Base-by-base conservation (phyloP, 768 basidiomycete species). In the Tephrocybe sp. region DNA sequence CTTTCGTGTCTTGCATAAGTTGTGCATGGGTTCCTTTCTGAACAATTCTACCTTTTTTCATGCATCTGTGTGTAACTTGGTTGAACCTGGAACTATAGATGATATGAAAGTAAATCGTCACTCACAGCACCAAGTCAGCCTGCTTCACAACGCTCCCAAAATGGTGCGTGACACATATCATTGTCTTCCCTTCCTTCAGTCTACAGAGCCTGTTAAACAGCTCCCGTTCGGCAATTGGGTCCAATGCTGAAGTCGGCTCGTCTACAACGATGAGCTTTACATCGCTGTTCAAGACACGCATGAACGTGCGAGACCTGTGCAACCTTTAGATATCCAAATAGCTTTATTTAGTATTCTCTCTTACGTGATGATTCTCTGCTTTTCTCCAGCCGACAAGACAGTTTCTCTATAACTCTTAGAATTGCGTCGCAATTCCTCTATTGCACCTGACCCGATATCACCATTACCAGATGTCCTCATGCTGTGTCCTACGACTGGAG, bases 241-340 rank as follows among this genome's bases (percentile, higher is more conserved):
- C 84, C 35, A 84, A 56, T 2, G 79, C 74, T 0, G 81, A 80
- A 34, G 73, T 82, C 0, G 83, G 81, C 59, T 85, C 83, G 53
- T 85, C 84, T 2, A 79, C 72, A 3, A 79, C 71, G 14, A 83
- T 65, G 10, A 84, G 73, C 23, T 69, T 72, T 20, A 75, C 68
- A 3, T 72, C 53, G 10, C 63, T 65, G n/a, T 67, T 71, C 30
- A 64, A 66, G 45, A 69, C 64, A 26, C 74, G 63, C 71, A 76
- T 75, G 50, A 77, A 79, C 7, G 69, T 69, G 7, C 77, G 76
- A 12, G 77, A 73, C 22, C 79, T 79, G 22, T 55, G 42, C 26
- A n/a, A 42, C 31, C 17, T 23, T 16, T 9, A 17, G 16, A 14
- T 9, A 10, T 17, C 4, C 4, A 9, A 11, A 14, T n/a, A n/a